These are phyloP conservation scores for Nymphaea thermarum DNA, from an alignment of 164 flowering plant genomes.

Conservation along the genomic window DNA sequence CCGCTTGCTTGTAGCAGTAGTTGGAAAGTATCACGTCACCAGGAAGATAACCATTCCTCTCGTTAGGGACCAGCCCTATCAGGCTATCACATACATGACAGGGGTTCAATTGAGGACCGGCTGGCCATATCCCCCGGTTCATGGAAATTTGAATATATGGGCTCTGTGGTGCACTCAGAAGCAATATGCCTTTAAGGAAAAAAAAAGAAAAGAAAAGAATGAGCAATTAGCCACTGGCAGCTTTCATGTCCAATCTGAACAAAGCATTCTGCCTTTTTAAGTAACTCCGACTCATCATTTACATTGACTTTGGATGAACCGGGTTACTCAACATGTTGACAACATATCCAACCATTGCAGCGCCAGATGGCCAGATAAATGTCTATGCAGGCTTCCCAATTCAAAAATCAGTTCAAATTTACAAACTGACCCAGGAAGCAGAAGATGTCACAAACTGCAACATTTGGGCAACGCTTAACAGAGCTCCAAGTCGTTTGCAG, in stretches of 20 bases:
- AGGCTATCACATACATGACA: slow-evolving; percentile 32
- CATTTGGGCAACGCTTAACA: slow-evolving; percentile 27
- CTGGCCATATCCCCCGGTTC: slow-evolving; percentile 49
- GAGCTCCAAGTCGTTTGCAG: slow-evolving; percentile 26
- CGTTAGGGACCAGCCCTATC: slow-evolving; percentile 38
- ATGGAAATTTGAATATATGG: slow-evolving; percentile 47
- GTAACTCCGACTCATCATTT: no score
- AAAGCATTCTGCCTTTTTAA: no score
- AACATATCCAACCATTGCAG: no score
- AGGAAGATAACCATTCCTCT: slow-evolving; percentile 22
- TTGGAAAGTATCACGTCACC: slow-evolving; percentile 28
- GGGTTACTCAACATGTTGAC: no score
- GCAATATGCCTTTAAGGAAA: slow-evolving; percentile 31
- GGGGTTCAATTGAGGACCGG: slow-evolving; percentile 34
- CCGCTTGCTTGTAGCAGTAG: slow-evolving; percentile 40
- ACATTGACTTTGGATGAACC: no score
- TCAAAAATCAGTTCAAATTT: background rate
- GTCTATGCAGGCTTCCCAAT: no score
- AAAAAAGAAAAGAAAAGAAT: background rate
- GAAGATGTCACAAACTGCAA: slow-evolving; percentile 24
- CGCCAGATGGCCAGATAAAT: no score
- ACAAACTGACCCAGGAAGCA: slow-evolving; percentile 25
- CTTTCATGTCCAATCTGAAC: background rate
- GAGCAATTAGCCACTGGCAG: background rate
- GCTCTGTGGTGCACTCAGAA: slow-evolving; percentile 36